Percentiles rank a stretch among this genome's conserved stretches.
Conservation (phyloP, 495 filamentous ascomycete species). For the Penicillium manginii region DNA sequence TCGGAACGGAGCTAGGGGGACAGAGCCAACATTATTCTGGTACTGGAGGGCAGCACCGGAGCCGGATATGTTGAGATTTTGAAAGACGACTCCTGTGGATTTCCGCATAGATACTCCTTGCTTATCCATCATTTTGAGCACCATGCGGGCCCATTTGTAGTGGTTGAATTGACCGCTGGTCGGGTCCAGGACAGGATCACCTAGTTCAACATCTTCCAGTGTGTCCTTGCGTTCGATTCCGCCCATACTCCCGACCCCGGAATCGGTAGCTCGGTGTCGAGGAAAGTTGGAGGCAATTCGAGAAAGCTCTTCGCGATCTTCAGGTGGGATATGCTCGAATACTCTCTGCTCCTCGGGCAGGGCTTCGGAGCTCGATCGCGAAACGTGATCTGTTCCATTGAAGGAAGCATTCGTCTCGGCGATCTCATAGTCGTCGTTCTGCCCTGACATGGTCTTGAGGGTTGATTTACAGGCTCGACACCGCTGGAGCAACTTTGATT, state of each 20-base stretch:
- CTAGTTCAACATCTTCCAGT: slow-evolving; percentile 42
- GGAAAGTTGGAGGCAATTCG: slow-evolving; percentile 46
- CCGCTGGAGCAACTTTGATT: background rate
- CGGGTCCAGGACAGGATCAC: slow-evolving; percentile 61
- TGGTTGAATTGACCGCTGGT: slow-evolving; percentile 59
- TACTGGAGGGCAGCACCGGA: slow-evolving; percentile 58
- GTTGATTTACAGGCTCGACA: background rate
- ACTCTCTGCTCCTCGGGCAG: slow-evolving; percentile 22
- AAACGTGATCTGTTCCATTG: slow-evolving; percentile 14
- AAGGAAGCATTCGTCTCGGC: slow-evolving; percentile 22
- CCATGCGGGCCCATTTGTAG: slow-evolving; percentile 60
- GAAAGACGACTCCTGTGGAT: slow-evolving; percentile 51
- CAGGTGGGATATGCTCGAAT: slow-evolving; percentile 42
- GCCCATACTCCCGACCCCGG: slow-evolving; percentile 24
- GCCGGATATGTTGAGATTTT: slow-evolving; percentile 58
- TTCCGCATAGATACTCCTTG: slow-evolving; percentile 44
- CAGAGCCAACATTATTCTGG: slow-evolving; percentile 57
- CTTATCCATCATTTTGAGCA: slow-evolving; percentile 44
- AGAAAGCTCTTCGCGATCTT: slow-evolving; percentile 39
- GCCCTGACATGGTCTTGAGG: slow-evolving; percentile 22
- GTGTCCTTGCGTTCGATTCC: slow-evolving; percentile 47
- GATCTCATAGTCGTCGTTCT: slow-evolving; percentile 16
- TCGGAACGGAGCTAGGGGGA: slow-evolving; percentile 52
- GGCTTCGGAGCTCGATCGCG: slow-evolving; percentile 21
- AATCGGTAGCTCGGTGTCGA: slow-evolving; percentile 29